A percentile compares a stretch with the other conserved stretches of the same genome.
phyloP scores from a whole-genome alignment of 768 basidiomycete genomes.

The Flagelloscypha sp. region DNA sequence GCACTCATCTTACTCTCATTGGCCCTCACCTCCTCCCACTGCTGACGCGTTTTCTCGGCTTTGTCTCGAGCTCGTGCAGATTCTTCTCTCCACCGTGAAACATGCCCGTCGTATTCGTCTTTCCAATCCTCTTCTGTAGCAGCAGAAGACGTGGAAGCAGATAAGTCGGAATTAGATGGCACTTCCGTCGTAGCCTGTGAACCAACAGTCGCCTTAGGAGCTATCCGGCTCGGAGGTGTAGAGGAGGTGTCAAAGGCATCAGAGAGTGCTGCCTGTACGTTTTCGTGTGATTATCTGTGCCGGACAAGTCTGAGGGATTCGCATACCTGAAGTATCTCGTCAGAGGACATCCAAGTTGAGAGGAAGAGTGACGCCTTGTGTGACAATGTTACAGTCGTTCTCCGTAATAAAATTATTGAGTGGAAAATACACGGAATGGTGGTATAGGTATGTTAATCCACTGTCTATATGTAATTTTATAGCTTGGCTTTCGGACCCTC shows the following conservation, averaged over 20 bases:
- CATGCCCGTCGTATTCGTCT: conserved; percentile 57
- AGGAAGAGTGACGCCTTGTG: too few relatives aligned
- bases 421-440: too few relatives aligned
- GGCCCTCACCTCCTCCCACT: conserved; percentile 62
- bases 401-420: too few relatives aligned
- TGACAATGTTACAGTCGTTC: too few relatives aligned
- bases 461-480: too few relatives aligned
- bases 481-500: conserved; percentile 43
- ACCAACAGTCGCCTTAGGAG: conserved; percentile 2
- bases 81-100: conserved; percentile 63
- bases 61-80: conserved; percentile 66
- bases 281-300: too few relatives aligned
- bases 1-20: conserved; percentile 39
- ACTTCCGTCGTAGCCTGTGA: conserved; percentile 10
- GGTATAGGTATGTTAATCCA: too few relatives aligned
- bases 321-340: too few relatives aligned
- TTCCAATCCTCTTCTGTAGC: conserved; percentile 48
- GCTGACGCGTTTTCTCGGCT: conserved; percentile 63
- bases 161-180: not conserved
- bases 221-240: conserved; percentile 10
- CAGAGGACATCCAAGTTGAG: too few relatives aligned
- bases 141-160: conserved; percentile 11
- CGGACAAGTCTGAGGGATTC: too few relatives aligned
- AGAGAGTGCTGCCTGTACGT: conserved; percentile 24
- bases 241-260: conserved; percentile 24